Evolutionary conservation across 306 rosid genomes (phyloP).

Genomic region (Prinsepia uniflora): DNA sequence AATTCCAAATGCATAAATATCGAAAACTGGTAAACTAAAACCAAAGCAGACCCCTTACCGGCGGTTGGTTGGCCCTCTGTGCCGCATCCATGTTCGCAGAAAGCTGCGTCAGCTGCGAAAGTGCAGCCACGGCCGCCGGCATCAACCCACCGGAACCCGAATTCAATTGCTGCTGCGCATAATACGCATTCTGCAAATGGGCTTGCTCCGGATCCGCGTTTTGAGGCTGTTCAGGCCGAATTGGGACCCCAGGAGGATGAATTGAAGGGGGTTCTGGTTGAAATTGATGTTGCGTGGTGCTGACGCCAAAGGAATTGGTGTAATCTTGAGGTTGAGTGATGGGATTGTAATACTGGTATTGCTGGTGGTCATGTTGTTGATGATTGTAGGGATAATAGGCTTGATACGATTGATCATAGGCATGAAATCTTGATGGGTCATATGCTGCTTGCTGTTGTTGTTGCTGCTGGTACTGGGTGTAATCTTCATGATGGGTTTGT

Average conservation of each 20-base stretch:
- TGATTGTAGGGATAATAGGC: conserved; percentile 22
- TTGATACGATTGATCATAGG: conserved; percentile 22
- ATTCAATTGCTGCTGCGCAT: conserved; percentile 6
- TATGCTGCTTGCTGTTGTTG: conserved; percentile 10
- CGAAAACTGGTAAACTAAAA: not conserved
- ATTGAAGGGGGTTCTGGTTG: conserved; percentile 31
- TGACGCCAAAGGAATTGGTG: conserved; percentile 12
- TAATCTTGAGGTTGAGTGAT: conserved; percentile 20
- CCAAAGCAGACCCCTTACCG: conserved; percentile 20
- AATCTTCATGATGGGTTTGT: conserved; percentile 15
- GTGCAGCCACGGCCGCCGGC: conserved; percentile 18
- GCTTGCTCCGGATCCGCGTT: not conserved
- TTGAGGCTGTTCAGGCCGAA: conserved; percentile 2
- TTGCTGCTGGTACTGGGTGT: conserved; percentile 16
- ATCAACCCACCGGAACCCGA: conserved; percentile 12
- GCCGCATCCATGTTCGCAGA: conserved; percentile 21
- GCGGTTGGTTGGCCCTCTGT: conserved; percentile 21
- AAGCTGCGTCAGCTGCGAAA: conserved; percentile 25
- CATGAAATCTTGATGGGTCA: conserved; percentile 24
- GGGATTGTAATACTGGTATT: conserved; percentile 11
- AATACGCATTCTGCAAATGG: conserved; percentile 26
- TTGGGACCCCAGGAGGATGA: conserved; percentile 45
- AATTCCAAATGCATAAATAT: not conserved
- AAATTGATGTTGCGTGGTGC: conserved; percentile 17
- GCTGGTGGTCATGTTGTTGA: conserved; percentile 5